These are phyloP conservation scores for Polyporus tsugae DNA, from an alignment of 1,284 basidiomycete species.

Conservation along the genomic window DNA sequence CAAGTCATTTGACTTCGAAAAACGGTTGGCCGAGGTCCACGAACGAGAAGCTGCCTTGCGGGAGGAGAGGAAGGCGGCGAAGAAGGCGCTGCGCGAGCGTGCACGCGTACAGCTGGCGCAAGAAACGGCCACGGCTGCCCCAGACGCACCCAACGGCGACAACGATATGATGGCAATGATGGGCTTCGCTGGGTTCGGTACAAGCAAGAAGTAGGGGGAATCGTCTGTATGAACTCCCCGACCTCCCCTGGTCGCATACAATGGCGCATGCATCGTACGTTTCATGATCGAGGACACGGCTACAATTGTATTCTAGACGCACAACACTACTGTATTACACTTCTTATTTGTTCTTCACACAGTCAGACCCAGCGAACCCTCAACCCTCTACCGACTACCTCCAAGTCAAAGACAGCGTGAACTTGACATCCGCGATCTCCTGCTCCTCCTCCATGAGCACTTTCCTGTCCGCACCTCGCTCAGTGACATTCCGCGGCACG, in stretches of 20 bases:
- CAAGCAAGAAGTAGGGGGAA: slow-evolving; percentile 70
- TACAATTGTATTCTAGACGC: slow-evolving; percentile 41
- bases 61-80: slow-evolving; percentile 75
- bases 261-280: not conserved
- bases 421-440: slow-evolving; percentile 87
- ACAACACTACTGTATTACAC: slow-evolving; percentile 46
- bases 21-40: slow-evolving; percentile 86
- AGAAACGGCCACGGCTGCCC: slow-evolving; percentile 49
- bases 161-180: slow-evolving; percentile 84
- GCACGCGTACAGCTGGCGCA: slow-evolving; percentile 69
- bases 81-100: slow-evolving; percentile 77
- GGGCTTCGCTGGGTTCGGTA: slow-evolving; percentile 93
- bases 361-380: slow-evolving; percentile 2
- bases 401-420: slow-evolving; percentile 72
- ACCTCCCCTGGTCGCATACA: not conserved
- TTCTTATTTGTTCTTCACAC: slow-evolving; percentile 32
- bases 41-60: slow-evolving; percentile 71
- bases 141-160: slow-evolving; percentile 48
- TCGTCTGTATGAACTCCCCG: not conserved
- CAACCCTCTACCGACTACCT: slow-evolving; percentile 34
- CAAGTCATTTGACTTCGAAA: slow-evolving; percentile 93
- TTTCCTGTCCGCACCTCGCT: slow-evolving; percentile 55
- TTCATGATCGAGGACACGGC: slow-evolving; percentile 16
- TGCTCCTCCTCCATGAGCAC: slow-evolving; percentile 87
- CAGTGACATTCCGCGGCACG: slow-evolving; percentile 68